phyloP scores from a whole-genome alignment of 2,329 filamentous ascomycete genomes.

The Ophiostoma piceae region DNA sequence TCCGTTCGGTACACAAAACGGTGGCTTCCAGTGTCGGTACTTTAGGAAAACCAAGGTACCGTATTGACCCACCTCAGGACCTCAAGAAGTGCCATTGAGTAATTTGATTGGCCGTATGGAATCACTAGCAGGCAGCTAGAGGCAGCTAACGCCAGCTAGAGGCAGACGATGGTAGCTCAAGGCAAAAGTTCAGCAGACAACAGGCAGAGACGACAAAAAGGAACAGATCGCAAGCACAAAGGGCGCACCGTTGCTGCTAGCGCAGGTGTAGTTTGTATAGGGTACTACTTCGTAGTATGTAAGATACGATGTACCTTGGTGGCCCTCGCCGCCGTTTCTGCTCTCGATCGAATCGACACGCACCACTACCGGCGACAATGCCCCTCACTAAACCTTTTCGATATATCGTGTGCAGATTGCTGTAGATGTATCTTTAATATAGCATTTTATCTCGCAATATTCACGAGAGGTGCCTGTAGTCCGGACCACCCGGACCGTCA shows the following conservation, averaged over 20 bases:
- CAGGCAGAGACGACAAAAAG: no score
- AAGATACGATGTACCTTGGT: not conserved
- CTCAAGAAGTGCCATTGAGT: not conserved
- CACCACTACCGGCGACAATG: not conserved
- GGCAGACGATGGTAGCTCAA: not conserved
- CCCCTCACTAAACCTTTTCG: slow-evolving; percentile 1
- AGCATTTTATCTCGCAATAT: no score
- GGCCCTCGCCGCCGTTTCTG: not conserved
- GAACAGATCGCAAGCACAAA: not conserved
- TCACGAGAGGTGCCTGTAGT: not conserved
- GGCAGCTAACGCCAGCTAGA: not conserved
- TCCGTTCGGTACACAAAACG: slow-evolving; percentile 6
- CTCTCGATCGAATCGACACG: not conserved
- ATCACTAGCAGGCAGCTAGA: not conserved
- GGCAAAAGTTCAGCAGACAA: not conserved
- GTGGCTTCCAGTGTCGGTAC: not conserved
- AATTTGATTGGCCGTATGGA: not conserved
- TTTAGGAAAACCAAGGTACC: not conserved
- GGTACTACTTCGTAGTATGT: no score
- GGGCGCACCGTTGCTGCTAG: not conserved
- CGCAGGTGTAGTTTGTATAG: no score
- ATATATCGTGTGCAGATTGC: not conserved
- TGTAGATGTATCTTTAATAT: not conserved
- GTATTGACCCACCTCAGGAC: not conserved
- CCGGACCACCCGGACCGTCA: slow-evolving; percentile 11